These are phyloP conservation scores for Neonectria neomacrospora DNA, from an alignment of 2,329 filamentous ascomycete species.

Conservation along the genomic window DNA sequence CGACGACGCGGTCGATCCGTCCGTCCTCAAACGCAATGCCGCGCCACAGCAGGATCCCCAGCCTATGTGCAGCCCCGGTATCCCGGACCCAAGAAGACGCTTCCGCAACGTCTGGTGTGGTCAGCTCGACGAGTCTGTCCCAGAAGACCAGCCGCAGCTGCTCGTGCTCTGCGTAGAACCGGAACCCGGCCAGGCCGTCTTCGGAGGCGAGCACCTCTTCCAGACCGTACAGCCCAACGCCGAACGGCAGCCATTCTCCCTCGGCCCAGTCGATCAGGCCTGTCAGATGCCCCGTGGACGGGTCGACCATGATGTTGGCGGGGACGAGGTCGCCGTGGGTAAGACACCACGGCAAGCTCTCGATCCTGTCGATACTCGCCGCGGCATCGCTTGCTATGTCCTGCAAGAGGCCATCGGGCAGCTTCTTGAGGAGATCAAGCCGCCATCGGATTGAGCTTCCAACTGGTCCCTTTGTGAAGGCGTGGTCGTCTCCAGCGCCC, in stretches of 20 bases:
- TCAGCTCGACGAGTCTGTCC: constrained; percentile 53
- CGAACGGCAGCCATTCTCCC: constrained; percentile 69
- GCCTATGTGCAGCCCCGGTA: constrained; percentile 48
- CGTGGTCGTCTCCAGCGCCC: not conserved
- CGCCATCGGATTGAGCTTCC: constrained; percentile 56
- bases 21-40: constrained; percentile 73
- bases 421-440: constrained; percentile 49
- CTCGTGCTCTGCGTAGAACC: constrained; percentile 57
- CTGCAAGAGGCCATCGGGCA: constrained; percentile 51
- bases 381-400: constrained; percentile 38
- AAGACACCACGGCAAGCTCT: constrained; percentile 63
- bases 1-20: constrained; percentile 66
- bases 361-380: constrained; percentile 50
- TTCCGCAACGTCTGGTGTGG: not conserved
- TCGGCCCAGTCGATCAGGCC: constrained; percentile 75
- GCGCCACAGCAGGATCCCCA: constrained; percentile 71
- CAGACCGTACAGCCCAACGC: constrained; percentile 68
- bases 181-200: constrained; percentile 48
- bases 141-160: constrained; percentile 63
- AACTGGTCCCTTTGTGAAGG: constrained; percentile 47
- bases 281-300: constrained; percentile 54
- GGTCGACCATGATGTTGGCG: constrained; percentile 66
- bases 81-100: constrained; percentile 22
- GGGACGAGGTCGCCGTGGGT: constrained; percentile 71
- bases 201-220: constrained; percentile 67